These are phyloP conservation scores for Tephrocybe rancida DNA, from an alignment of 768 basidiomycete genomes.

Conservation along the genomic window DNA sequence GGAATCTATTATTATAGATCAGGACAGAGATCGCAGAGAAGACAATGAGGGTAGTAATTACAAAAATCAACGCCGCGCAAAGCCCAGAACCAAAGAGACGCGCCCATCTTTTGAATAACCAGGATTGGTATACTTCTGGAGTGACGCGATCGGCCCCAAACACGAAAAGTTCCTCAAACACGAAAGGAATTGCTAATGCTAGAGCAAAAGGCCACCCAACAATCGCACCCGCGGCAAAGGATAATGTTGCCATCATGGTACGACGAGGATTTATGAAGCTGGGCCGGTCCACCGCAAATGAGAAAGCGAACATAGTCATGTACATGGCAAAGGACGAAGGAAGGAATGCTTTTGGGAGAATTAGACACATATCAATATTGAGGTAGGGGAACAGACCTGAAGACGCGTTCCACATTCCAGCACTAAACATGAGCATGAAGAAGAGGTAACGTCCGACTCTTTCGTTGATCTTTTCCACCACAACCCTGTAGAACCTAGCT, in stretches of 20 bases:
- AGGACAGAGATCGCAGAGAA: neutral
- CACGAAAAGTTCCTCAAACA: conserved; percentile 87
- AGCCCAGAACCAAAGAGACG: conserved; percentile 57
- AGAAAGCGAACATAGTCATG: conserved; percentile 75
- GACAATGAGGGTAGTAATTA: conserved; percentile 40
- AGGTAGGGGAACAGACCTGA: conserved; percentile 53
- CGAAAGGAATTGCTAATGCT: conserved; percentile 84
- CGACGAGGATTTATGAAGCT: conserved; percentile 53
- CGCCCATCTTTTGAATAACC: conserved; percentile 65
- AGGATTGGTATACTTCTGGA: conserved; percentile 42
- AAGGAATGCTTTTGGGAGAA: conserved; percentile 68
- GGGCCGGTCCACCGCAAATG: conserved; percentile 65
- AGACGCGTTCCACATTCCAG: conserved; percentile 95
- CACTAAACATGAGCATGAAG: conserved; percentile 80
- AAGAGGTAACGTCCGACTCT: conserved; percentile 93
- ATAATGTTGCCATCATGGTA: conserved; percentile 64
- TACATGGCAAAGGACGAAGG: conserved; percentile 98
- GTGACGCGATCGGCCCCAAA: conserved; percentile 68
- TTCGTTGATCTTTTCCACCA: conserved; percentile 83
- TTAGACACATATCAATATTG: conserved; percentile 8
- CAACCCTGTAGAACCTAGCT: conserved; percentile 78
- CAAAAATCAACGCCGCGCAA: conserved; percentile 62
- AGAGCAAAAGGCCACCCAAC: conserved; percentile 98
- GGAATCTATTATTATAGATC: conserved; percentile 66
- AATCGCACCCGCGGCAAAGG: conserved; percentile 81